Evolutionary conservation across 768 basidiomycete species (phyloP).

Genomic region (Kwoniella pini): DNA sequence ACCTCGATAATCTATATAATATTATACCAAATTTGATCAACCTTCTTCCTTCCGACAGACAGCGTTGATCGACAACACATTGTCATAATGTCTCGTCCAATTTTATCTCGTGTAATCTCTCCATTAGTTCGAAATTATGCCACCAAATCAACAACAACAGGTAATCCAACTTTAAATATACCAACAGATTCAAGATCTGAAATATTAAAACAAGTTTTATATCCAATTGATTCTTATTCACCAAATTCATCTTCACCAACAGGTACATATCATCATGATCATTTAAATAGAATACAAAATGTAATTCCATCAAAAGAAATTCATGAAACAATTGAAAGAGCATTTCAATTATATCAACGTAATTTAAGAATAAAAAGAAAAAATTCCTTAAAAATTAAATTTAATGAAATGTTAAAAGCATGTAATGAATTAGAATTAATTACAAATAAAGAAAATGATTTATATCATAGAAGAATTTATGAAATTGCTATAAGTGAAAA

Average conservation of each 20-base stretch:
- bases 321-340: slow-evolving; percentile 87
- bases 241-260: slow-evolving; percentile 68
- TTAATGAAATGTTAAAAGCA: slow-evolving; percentile 74
- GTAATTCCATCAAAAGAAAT: slow-evolving; percentile 88
- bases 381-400: slow-evolving; percentile 72
- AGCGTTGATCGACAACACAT: neutral
- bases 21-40: no score
- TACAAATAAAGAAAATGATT: slow-evolving; percentile 65
- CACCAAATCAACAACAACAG: slow-evolving; percentile 6
- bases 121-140: slow-evolving; percentile 1
- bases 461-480: slow-evolving; percentile 50
- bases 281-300: slow-evolving; percentile 70
- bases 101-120: neutral
- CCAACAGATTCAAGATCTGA: slow-evolving; percentile 55
- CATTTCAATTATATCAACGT: slow-evolving; percentile 79
- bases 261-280: slow-evolving; percentile 81
- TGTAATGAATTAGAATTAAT: slow-evolving; percentile 75
- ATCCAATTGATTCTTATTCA: slow-evolving; percentile 66
- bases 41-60: neutral
- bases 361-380: slow-evolving; percentile 70
- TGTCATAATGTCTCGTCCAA: neutral
- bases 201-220: slow-evolving; percentile 74
- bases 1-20: no score
- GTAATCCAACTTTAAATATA: slow-evolving; percentile 25
- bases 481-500: slow-evolving; percentile 45